Base-by-base conservation (phyloP, 129 eudicot genomes). In the Artemisia tridentata region DNA sequence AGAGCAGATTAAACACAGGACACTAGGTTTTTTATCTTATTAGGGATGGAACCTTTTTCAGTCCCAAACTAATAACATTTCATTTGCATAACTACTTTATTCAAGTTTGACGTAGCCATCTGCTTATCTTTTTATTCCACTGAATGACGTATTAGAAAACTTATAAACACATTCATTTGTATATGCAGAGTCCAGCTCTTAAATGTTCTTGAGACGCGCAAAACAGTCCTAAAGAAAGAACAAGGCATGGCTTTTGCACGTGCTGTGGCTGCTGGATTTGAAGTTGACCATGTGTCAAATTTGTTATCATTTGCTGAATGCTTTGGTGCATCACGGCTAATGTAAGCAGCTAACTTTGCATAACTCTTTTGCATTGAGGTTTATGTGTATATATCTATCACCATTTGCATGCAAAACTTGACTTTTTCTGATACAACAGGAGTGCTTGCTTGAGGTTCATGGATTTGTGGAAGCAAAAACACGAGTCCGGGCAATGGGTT, bases 201-300 rank as follows among this genome's bases (percentile, higher is more conserved):
- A 69, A 86, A 85, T 75, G 96, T 89, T 67, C 91, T 87, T 20
- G 96, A 92, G 86, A 83, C 95, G 61, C 92, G 98, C 43, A 89
- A 83, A 85, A 78, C 58, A 20, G 88, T 87, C 80, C 81, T 92
- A 23, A 90, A 79, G 71, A 92, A 92, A 73, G 98, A 92, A 80
- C 98, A 92, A 89, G 98, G 96, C 25, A 92, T 92, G 98, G 98
- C 98, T 65, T 92, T 92, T 85, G 98, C 98, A 71, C 95, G 98
- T 66, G 96, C 98, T 78, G 88, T 78, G 19, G 98, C 98, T 69
- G 98, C 98, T 76, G 91, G 95, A 51, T 92, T 89, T 80, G 95
- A 89, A 76, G 84, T 89, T 31, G 96, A 89, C 52, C 85, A 85
- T 71, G 77, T 92, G 81, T 79, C 78, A 23, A 81, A 84, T 50